Conservation (phyloP, 2,329 filamentous ascomycete genomes). For the Hortaea sp. region DNA sequence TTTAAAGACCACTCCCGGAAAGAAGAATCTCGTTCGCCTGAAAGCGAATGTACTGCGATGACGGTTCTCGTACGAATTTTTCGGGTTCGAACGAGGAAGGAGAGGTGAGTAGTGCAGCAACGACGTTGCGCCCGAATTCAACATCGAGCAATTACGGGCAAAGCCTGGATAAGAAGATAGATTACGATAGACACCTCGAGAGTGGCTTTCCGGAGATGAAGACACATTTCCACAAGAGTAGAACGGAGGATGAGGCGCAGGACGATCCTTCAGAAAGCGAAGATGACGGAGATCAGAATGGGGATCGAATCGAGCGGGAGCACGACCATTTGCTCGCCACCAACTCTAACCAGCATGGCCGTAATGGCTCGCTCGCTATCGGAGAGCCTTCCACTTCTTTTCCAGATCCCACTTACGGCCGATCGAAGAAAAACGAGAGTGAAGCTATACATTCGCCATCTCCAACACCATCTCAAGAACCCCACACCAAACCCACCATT, state of each 20-base stretch:
- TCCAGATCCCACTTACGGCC: too few relatives aligned
- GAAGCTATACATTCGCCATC: neutral
- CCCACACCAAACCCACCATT: conserved; percentile 11
- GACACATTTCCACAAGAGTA: neutral
- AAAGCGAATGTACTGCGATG: neutral
- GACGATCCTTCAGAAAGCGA: neutral
- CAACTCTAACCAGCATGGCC: neutral
- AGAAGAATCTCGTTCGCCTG: neutral
- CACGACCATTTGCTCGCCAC: conserved; percentile 9
- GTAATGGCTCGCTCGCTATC: neutral
- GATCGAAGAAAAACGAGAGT: too few relatives aligned
- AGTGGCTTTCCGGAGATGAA: neutral
- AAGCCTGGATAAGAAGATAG: conserved; percentile 11
- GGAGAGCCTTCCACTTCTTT: neutral
- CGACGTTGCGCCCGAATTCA: conserved; percentile 14
- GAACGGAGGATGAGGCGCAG: too few relatives aligned
- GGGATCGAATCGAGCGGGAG: neutral
- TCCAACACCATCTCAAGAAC: conserved; percentile 12
- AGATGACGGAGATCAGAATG: conserved; percentile 2
- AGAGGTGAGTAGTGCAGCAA: conserved; percentile 18
- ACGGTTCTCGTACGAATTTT: neutral
- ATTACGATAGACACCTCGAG: conserved; percentile 6
- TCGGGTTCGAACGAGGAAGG: conserved; percentile 1
- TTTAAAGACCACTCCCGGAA: too few relatives aligned
- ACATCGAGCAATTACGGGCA: conserved; percentile 3